Conservation (phyloP, 192 early-diverging fungal genomes). For the Dispira parvispora region DNA sequence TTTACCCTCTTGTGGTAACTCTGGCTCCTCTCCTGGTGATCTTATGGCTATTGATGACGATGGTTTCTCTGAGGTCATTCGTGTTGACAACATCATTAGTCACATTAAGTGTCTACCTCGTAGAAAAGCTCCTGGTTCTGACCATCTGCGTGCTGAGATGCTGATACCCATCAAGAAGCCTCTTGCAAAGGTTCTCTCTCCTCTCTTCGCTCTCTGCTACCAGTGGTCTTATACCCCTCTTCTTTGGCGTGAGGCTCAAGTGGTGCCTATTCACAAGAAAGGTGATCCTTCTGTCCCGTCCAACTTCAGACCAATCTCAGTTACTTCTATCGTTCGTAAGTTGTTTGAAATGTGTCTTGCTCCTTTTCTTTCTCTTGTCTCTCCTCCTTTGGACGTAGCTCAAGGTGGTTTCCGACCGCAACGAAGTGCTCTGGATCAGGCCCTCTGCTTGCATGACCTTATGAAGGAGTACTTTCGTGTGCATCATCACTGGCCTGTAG, state of each 20-base stretch:
- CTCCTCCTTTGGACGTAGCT: slow-evolving; percentile 6
- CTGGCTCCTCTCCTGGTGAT: slow-evolving; percentile 3
- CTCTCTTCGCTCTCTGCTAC: slow-evolving; percentile 12
- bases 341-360: slow-evolving; percentile 11
- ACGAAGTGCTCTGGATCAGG: slow-evolving; percentile 12
- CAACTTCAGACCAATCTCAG: slow-evolving; percentile 6
- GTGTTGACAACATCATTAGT: slow-evolving; percentile 4
- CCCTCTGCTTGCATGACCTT: slow-evolving; percentile 8
- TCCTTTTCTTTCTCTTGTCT: not conserved
- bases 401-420: slow-evolving; percentile 13
- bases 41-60: slow-evolving; percentile 4
- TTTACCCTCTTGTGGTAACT: slow-evolving; percentile 4
- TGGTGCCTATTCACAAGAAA: slow-evolving; percentile 12
- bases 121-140: slow-evolving; percentile 14
- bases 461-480: slow-evolving; percentile 13
- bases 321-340: slow-evolving; percentile 11
- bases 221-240: not conserved
- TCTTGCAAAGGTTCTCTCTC: not conserved
- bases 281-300: not conserved
- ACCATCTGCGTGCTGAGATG: slow-evolving; percentile 14
- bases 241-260: slow-evolving; percentile 11
- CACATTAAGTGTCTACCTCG: no score
- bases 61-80: slow-evolving; percentile 4
- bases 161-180: not conserved
- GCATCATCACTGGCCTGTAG: not conserved